Percentiles rank a stretch among this genome's conserved stretches.
These are phyloP conservation scores for Neonectria faginata DNA, from an alignment of 2,329 filamentous ascomycete genomes.

Conservation along the genomic window DNA sequence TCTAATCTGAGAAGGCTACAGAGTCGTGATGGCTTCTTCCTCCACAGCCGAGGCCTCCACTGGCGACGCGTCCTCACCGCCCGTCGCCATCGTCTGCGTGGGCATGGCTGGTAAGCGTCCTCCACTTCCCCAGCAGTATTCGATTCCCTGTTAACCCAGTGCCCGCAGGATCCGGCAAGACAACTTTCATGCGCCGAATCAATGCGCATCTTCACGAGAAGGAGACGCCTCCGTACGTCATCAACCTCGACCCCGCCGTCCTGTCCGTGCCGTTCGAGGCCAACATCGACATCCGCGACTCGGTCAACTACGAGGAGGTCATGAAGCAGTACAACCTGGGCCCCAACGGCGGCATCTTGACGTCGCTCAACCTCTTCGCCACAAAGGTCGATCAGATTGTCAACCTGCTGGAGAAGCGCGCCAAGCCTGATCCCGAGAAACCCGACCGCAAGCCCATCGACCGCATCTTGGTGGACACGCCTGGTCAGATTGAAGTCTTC, in stretches of 20 bases:
- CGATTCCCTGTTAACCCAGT: constrained; percentile 4
- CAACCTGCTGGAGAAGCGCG: constrained; percentile 87
- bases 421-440: constrained; percentile 70
- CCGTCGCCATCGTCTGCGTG: constrained; percentile 89
- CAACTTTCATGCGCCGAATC: constrained; percentile 99
- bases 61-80: constrained; percentile 56
- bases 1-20: background rate
- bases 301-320: constrained; percentile 99
- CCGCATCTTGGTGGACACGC: constrained; percentile 93
- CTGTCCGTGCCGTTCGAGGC: constrained; percentile 92
- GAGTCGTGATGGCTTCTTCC: constrained; percentile 50
- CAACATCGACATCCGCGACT: constrained; percentile 99
- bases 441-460: constrained; percentile 74
- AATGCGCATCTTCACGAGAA: constrained; percentile 90
- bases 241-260: constrained; percentile 97
- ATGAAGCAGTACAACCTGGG: constrained; percentile 99
- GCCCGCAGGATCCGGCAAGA: constrained; percentile 86
- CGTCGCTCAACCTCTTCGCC: constrained; percentile 93
- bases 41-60: constrained; percentile 44
- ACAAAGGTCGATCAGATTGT: constrained; percentile 99
- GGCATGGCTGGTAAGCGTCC: constrained; percentile 85
- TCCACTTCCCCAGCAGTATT: constrained; percentile 10
- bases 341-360: constrained; percentile 96
- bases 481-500: constrained; percentile 98
- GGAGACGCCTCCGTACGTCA: constrained; percentile 87